Base-by-base conservation (phyloP, 2,329 filamentous ascomycete species). In the Xylariaceae sp. region DNA sequence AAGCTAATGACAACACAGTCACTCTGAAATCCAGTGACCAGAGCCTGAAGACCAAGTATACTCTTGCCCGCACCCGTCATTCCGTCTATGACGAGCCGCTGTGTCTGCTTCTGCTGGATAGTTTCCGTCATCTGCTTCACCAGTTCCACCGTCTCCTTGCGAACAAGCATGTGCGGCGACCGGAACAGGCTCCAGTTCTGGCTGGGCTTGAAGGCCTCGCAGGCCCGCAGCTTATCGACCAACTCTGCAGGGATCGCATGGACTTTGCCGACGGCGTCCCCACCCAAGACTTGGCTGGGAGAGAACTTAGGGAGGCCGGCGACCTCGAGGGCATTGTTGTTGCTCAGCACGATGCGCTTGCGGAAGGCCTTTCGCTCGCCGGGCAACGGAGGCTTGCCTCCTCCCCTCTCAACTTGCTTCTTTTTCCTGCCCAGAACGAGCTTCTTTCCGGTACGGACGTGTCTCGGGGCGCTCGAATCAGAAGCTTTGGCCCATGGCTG, bases 141-240 rank as follows among this genome's bases (percentile, higher is more conserved):
- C 68, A 97, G 69, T 61, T 89, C 82, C 47, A 89, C 77, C n/a
- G 88, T 89, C 78, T 97, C 90, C 59, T 83, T 80, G 67, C 92
- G 83, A 63, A 96, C 78, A 71, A 99, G 77, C 56, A 88, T 84
- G 58, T 89, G 89, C 30, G 94, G 94, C 65, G 86, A 82, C 67
- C 90, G 80, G 76, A 97, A 99, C 69, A 96, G 77, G 60, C 82
- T 83, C 92, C 94, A 99, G 64, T 84, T 86, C 80, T 97, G 94
- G 23, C 86, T 89, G 18, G 86, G 80, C 82, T 96, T 96, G 80
- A 99, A 99, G 2, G 90, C 92, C 71, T 96, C 90, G 56, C 89
- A 80, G n/a, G 86, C 83, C 68, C 92, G 83, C 77, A 99, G 78
- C 73, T 88, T 84, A 76, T 96, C 92, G 54, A 97, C 82, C 54